Conservation (phyloP, 345 rosid genomes). For the Heritiera littoralis region DNA sequence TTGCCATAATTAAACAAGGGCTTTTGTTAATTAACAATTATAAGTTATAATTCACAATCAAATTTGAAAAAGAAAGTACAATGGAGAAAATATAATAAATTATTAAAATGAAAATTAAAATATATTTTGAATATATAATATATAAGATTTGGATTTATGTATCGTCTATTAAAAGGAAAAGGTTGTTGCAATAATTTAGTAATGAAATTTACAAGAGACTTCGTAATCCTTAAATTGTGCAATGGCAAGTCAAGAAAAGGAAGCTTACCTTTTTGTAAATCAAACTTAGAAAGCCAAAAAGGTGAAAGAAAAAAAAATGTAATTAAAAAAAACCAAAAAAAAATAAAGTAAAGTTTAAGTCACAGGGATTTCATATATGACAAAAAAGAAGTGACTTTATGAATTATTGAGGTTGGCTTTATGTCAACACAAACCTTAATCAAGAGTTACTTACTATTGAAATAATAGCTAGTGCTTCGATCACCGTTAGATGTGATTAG, state of each 20-base stretch:
- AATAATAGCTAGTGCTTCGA: neutral
- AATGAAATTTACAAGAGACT: neutral
- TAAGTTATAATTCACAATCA: neutral
- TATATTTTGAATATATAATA: neutral
- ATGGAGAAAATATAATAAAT: neutral
- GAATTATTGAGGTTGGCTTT: neutral
- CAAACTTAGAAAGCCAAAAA: constrained; percentile 8
- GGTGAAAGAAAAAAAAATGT: neutral
- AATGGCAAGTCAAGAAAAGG: neutral
- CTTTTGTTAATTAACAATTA: neutral
- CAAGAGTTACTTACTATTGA: neutral
- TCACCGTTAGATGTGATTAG: constrained; percentile 8
- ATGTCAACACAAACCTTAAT: neutral
- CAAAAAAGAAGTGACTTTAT: constrained; percentile 17
- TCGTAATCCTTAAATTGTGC: neutral
- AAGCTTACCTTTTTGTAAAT: constrained; percentile 2
- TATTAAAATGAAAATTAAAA: neutral
- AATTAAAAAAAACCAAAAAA: neutral
- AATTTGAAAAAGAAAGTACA: neutral
- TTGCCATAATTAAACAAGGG: neutral
- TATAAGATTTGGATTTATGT: neutral
- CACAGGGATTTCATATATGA: neutral
- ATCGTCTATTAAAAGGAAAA: neutral
- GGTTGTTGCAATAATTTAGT: neutral
- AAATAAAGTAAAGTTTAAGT: neutral